phyloP scores from a whole-genome alignment of 2,329 filamentous ascomycete species.

The Cryphonectria parasitica region DNA sequence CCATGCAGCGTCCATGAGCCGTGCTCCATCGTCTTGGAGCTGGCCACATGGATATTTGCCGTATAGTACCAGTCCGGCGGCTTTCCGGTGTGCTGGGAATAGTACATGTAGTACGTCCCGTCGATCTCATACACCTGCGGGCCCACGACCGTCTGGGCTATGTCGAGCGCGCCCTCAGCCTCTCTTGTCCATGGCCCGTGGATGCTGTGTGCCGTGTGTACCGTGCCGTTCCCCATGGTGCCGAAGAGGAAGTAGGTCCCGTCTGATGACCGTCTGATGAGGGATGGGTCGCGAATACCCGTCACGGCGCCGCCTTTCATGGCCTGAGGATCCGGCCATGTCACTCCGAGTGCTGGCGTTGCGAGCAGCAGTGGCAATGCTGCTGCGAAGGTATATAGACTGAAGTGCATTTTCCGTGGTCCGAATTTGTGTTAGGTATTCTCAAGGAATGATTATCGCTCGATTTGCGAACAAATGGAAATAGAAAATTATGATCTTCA shows the following conservation, averaged over 20 bases:
- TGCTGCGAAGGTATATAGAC: neutral
- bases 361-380: neutral
- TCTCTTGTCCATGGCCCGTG: constrained; percentile 13
- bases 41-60: constrained; percentile 55
- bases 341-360: neutral
- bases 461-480: neutral
- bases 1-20: constrained; percentile 58
- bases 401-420: neutral
- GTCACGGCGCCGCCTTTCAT: neutral
- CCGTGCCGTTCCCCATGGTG: constrained; percentile 20
- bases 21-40: constrained; percentile 33
- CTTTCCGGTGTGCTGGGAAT: constrained; percentile 8
- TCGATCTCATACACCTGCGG: constrained; percentile 19
- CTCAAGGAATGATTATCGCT: neutral
- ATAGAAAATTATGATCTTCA: neutral
- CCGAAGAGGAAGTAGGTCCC: constrained; percentile 21
- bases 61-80: constrained; percentile 5
- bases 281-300: constrained; percentile 14
- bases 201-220: constrained; percentile 13
- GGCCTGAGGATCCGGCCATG: constrained; percentile 11
- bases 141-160: constrained; percentile 7
- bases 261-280: constrained; percentile 9
- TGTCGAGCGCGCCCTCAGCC: constrained; percentile 9
- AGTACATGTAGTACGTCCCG: constrained; percentile 19
- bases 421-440: neutral